phyloP scores from a whole-genome alignment of 495 filamentous ascomycete genomes.

The Xylaria flabelliformis region DNA sequence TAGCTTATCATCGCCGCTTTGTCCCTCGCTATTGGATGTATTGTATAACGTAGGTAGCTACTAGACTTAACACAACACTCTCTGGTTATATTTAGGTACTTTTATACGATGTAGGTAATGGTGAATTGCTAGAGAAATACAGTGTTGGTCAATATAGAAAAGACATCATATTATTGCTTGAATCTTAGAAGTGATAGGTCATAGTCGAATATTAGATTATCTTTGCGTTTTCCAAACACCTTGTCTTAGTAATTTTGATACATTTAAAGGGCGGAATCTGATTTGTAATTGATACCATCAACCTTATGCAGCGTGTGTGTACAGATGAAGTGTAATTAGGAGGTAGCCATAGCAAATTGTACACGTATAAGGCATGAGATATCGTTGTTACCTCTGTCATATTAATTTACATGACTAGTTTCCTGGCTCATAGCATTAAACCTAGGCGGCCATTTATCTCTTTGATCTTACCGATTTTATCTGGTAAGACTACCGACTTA shows the following conservation, averaged over 20 bases:
- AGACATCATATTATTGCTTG: neutral
- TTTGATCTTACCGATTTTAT: neutral
- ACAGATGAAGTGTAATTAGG: neutral
- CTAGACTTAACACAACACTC: neutral
- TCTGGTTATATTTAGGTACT: too few relatives aligned
- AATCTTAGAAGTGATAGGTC: neutral
- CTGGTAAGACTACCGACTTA: neutral
- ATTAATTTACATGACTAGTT: neutral
- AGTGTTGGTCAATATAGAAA: neutral
- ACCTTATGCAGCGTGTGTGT: neutral
- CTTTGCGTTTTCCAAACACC: neutral
- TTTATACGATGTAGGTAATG: neutral
- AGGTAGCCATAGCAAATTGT: neutral
- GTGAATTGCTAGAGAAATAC: neutral
- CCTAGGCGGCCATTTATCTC: neutral
- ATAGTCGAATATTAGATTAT: neutral
- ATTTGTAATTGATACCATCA: neutral
- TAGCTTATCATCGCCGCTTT: slow-evolving; percentile 9
- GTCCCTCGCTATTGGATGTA: neutral
- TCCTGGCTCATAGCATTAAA: neutral
- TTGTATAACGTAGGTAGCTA: neutral
- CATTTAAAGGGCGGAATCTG: neutral
- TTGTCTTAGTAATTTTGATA: neutral
- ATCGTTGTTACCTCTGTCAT: neutral
- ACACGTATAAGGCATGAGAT: neutral